phyloP scores from a whole-genome alignment of 2,329 filamentous ascomycete species.

The Lasiodiplodia theobromae region DNA sequence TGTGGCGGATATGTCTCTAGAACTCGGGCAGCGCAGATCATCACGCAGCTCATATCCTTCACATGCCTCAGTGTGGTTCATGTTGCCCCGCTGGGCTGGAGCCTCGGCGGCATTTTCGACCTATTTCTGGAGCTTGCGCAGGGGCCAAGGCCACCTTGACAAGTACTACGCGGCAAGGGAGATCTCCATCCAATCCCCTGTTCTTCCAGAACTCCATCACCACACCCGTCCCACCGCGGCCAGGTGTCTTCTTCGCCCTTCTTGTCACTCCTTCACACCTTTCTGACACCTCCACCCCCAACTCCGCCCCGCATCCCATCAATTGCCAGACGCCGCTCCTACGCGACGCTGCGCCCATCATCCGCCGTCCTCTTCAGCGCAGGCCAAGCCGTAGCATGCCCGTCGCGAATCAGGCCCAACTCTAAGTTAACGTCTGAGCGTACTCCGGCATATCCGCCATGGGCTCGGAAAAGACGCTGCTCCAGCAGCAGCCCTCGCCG shows the following conservation, averaged over 20 bases:
- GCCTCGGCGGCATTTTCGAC: slow-evolving; percentile 26
- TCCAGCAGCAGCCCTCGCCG: slow-evolving; percentile 27
- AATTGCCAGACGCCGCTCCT: slow-evolving; percentile 4
- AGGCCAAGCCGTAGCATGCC: slow-evolving; percentile 30
- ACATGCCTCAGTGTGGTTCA: slow-evolving; percentile 10
- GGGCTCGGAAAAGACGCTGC: slow-evolving; percentile 29
- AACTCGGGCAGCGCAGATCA: background rate
- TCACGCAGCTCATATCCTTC: slow-evolving; percentile 9
- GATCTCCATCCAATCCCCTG: slow-evolving; percentile 18
- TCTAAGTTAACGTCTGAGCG: slow-evolving; percentile 26
- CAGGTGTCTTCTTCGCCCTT: slow-evolving; percentile 29
- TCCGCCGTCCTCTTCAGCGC: slow-evolving; percentile 17
- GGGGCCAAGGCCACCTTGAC: slow-evolving; percentile 9
- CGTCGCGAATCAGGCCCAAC: slow-evolving; percentile 28
- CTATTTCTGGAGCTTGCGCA: slow-evolving; percentile 25
- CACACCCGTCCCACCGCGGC: slow-evolving; percentile 23
- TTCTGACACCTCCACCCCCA: slow-evolving; percentile 10
- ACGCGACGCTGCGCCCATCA: slow-evolving; percentile 9
- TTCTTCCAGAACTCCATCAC: slow-evolving; percentile 27
- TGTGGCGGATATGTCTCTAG: background rate
- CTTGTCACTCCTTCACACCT: slow-evolving; percentile 28
- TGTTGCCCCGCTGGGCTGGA: slow-evolving; percentile 21
- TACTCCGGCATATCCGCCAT: slow-evolving; percentile 21
- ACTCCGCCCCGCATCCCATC: background rate
- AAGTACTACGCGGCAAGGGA: slow-evolving; percentile 19